These are phyloP conservation scores for Eutrema yunnanense DNA, from an alignment of 345 rosid species.

Conservation along the genomic window DNA sequence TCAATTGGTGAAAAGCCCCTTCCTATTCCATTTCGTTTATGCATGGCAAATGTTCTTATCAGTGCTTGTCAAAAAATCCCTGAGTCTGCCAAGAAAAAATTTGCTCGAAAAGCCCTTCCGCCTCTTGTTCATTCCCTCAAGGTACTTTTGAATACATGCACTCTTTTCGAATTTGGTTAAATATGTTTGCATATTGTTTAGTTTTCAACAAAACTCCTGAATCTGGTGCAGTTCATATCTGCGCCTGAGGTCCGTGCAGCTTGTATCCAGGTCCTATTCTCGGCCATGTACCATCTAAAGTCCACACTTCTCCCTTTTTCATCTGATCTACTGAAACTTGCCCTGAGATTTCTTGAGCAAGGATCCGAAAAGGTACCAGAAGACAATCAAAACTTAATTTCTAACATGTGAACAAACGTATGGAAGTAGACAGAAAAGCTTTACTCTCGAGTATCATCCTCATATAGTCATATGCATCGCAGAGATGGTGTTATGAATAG, in stretches of 20 bases:
- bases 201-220: neutral
- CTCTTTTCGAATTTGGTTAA: neutral
- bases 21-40: slow-evolving; percentile 51
- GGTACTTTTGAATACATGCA: slow-evolving; percentile 38
- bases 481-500: neutral
- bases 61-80: slow-evolving; percentile 75
- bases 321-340: slow-evolving; percentile 57
- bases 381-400: neutral
- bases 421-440: neutral
- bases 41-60: slow-evolving; percentile 90
- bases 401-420: neutral
- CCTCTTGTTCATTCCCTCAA: slow-evolving; percentile 47
- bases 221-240: slow-evolving; percentile 37
- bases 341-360: slow-evolving; percentile 51
- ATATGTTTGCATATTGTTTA: neutral
- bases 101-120: slow-evolving; percentile 53
- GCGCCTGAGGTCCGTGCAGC: slow-evolving; percentile 60
- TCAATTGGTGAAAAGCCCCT: slow-evolving; percentile 21
- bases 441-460: neutral
- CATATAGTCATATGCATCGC: neutral
- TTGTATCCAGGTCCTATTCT: slow-evolving; percentile 75
- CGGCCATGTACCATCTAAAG: slow-evolving; percentile 82
- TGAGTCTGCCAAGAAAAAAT: slow-evolving; percentile 44
- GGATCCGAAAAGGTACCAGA: slow-evolving; percentile 63
- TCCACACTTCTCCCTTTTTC: slow-evolving; percentile 69